Conservation (phyloP, 2,329 filamentous ascomycete genomes). For the Penicillium sumatraense region DNA sequence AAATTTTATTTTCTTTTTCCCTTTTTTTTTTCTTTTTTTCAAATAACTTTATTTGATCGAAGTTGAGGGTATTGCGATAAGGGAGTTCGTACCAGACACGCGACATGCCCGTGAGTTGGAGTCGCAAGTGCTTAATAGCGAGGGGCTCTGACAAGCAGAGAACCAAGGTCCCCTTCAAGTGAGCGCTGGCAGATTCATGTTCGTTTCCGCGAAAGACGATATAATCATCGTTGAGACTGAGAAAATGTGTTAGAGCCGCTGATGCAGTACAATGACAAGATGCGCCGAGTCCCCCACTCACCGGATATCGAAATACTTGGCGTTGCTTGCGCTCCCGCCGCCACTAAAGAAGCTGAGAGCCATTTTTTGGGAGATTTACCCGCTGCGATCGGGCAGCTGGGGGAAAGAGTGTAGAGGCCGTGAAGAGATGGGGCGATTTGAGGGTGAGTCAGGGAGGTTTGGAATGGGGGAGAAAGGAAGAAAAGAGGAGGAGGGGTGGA, state of each 20-base stretch:
- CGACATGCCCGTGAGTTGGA: constrained; percentile 72
- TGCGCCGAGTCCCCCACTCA: constrained; percentile 30
- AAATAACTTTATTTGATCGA: background rate
- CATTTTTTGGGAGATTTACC: constrained; percentile 39
- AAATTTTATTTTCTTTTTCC: background rate
- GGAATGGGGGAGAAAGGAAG: background rate
- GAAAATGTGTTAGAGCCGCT: constrained; percentile 21
- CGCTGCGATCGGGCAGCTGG: constrained; percentile 25
- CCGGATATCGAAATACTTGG: constrained; percentile 57
- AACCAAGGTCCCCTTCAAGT: constrained; percentile 74
- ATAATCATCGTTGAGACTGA: constrained; percentile 76
- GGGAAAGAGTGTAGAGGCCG: background rate
- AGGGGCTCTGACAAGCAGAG: constrained; percentile 72
- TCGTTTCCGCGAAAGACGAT: constrained; percentile 77
- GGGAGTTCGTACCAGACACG: constrained; percentile 65
- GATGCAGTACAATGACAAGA: constrained; percentile 1
- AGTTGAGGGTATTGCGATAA: background rate
- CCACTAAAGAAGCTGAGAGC: constrained; percentile 52
- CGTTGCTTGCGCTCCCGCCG: constrained; percentile 47
- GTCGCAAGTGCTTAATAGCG: constrained; percentile 72
- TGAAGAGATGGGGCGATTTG: background rate
- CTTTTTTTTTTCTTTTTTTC: background rate
- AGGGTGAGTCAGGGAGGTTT: no score
- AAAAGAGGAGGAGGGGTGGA: background rate
- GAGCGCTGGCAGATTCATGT: constrained; percentile 74